Evolutionary conservation across 768 basidiomycete species (phyloP).

Genomic region (Psilocybe cyanescens): DNA sequence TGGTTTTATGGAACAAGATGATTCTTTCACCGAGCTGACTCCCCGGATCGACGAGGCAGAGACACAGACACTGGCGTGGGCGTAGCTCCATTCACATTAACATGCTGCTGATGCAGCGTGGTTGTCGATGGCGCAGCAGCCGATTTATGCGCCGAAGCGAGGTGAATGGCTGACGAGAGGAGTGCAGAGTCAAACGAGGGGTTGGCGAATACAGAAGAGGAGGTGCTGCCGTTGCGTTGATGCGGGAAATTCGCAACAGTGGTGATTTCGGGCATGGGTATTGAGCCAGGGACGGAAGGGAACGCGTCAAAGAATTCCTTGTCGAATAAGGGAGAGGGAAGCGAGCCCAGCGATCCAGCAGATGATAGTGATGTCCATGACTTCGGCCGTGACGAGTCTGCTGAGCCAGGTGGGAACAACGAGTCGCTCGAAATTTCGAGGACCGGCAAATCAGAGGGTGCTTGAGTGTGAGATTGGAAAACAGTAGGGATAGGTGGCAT

Average conservation of each 20-base stretch:
- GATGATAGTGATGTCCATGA: constrained; percentile 55
- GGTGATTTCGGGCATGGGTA: constrained; percentile 30
- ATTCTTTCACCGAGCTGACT: constrained; percentile 14
- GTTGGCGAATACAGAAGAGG: constrained; percentile 14
- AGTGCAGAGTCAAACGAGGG: constrained; percentile 45
- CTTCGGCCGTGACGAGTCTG: constrained; percentile 31
- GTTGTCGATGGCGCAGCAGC: constrained; percentile 11
- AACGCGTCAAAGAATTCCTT: constrained; percentile 70
- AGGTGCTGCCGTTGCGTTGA: constrained; percentile 6
- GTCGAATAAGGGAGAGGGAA: constrained; percentile 55
- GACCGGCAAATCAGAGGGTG: neutral
- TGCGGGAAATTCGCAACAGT: constrained; percentile 6
- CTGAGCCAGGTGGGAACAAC: constrained; percentile 14
- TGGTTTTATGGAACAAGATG: neutral
- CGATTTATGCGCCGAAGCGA: constrained; percentile 20
- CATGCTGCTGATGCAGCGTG: constrained; percentile 1
- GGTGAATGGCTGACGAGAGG: constrained; percentile 52
- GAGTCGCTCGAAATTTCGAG: constrained; percentile 16
- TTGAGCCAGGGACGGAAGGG: constrained; percentile 65
- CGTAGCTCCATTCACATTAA: neutral
- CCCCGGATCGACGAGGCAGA: constrained; percentile 16
- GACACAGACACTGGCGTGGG: constrained; percentile 3
- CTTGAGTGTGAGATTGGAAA: constrained; percentile 11
- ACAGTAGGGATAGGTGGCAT: constrained; percentile 18
- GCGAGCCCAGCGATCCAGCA: constrained; percentile 39